A percentile compares a stretch with the other conserved stretches of the same genome.
phyloP scores from a whole-genome alignment of 306 rosid genomes.

The Hippophae rhamnoides region DNA sequence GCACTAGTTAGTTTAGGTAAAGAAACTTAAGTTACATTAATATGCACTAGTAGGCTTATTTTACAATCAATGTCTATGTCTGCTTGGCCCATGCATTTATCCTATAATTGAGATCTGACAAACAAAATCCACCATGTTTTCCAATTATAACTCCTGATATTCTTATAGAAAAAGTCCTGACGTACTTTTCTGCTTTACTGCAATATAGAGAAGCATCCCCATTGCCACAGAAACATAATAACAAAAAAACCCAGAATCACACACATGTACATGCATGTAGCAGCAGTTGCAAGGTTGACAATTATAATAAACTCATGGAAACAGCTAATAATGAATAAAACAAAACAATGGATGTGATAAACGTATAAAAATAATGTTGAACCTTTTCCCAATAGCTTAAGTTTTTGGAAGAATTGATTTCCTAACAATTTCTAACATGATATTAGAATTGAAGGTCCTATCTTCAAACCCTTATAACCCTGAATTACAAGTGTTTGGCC shows the following conservation, averaged over 20 bases:
- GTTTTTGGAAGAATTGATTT: too few species aligned
- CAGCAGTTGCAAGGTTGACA: too few species aligned
- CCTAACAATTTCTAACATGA: too few species aligned
- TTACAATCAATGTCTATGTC: not conserved
- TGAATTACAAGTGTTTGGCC: too few species aligned
- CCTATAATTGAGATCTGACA: not conserved
- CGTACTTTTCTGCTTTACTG: not conserved
- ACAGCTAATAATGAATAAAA: not conserved
- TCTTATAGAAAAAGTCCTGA: not conserved
- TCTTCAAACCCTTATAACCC: too few species aligned
- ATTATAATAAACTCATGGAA: not conserved
- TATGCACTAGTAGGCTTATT: not conserved
- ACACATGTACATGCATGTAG: not conserved
- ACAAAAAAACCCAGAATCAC: not conserved
- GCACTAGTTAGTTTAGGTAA: not conserved
- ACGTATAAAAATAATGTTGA: too few species aligned
- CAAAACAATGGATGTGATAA: too few species aligned
- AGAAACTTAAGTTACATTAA: too few species aligned
- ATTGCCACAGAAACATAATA: not conserved
- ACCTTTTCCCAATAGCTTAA: too few species aligned
- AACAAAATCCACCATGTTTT: not conserved
- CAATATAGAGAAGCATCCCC: constrained; percentile 6
- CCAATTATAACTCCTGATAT: not conserved
- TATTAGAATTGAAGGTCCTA: constrained; percentile 1
- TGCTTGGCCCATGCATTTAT: constrained; percentile 6